phyloP scores from a whole-genome alignment of 805 yeast genomes.

The Saccharomyces paradoxus region DNA sequence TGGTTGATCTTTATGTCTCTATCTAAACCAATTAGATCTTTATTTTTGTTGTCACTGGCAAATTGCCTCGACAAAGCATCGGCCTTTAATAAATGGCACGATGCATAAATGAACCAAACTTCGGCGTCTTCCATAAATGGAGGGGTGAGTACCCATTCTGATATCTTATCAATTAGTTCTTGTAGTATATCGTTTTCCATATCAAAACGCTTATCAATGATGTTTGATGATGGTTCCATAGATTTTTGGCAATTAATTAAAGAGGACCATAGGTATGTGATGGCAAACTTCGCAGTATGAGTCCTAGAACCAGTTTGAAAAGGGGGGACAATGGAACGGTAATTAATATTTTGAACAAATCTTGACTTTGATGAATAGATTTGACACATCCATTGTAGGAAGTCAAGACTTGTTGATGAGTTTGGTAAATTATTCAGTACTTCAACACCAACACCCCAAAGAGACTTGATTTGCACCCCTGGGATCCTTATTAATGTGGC shows the following conservation, averaged over 20 bases:
- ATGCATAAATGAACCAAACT: conserved; percentile 25
- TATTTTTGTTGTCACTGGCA: background rate
- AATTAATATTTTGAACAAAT: conserved; percentile 19
- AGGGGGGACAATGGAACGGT: conserved; percentile 20
- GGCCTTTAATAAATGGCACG: conserved; percentile 23
- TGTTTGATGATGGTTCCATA: background rate
- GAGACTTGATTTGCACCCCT: conserved; percentile 42
- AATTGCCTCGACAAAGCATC: conserved; percentile 16
- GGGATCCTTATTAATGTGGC: conserved; percentile 42
- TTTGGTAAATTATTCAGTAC: conserved; percentile 31
- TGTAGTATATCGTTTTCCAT: conserved; percentile 5
- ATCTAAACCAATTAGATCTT: conserved; percentile 7
- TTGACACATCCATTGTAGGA: conserved; percentile 25
- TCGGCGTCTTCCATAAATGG: conserved; percentile 30
- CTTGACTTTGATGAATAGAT: conserved; percentile 19
- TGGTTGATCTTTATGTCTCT: conserved; percentile 19
- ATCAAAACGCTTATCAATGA: background rate
- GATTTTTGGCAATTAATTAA: conserved; percentile 7
- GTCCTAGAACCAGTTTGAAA: conserved; percentile 25
- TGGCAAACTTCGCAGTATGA: conserved; percentile 23
- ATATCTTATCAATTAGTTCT: conserved; percentile 18
- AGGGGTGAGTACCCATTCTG: conserved; percentile 25
- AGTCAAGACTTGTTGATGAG: conserved; percentile 11
- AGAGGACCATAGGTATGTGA: conserved; percentile 25
- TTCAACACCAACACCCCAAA: conserved; percentile 61